Conservation (phyloP, 179 eudicot species). For the Nepenthes alata region DNA sequence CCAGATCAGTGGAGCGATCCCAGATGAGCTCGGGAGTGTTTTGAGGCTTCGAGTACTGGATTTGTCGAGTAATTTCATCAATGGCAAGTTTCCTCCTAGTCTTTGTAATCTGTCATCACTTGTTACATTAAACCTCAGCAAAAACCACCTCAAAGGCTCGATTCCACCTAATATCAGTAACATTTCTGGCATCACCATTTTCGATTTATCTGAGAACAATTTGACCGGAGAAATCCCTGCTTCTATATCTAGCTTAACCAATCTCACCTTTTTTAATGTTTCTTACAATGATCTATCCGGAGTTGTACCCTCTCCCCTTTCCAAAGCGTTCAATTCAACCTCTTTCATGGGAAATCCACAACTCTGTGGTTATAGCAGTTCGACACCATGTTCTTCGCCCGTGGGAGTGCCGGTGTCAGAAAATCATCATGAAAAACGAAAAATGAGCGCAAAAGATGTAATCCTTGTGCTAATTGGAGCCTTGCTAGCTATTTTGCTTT, state of each 20-base stretch:
- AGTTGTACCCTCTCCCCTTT: slow-evolving; percentile 43
- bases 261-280: slow-evolving; percentile 52
- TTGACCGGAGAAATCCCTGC: slow-evolving; percentile 56
- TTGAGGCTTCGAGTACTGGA: slow-evolving; percentile 20
- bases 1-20: slow-evolving; percentile 32
- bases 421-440: slow-evolving; percentile 11
- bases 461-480: slow-evolving; percentile 64
- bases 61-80: slow-evolving; percentile 27
- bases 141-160: slow-evolving; percentile 31
- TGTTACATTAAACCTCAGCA: slow-evolving; percentile 20
- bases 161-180: slow-evolving; percentile 35
- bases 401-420: neutral
- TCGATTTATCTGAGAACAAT: slow-evolving; percentile 55
- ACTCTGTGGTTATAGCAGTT: slow-evolving; percentile 60
- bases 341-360: slow-evolving; percentile 59
- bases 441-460: slow-evolving; percentile 50
- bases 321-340: slow-evolving; percentile 41
- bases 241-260: slow-evolving; percentile 37
- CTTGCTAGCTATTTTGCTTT: slow-evolving; percentile 34
- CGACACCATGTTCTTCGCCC: slow-evolving; percentile 36
- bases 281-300: slow-evolving; percentile 73
- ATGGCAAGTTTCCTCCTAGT: slow-evolving; percentile 36
- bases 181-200: slow-evolving; percentile 24
- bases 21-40: slow-evolving; percentile 26
- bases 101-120: slow-evolving; percentile 30